phyloP scores from a whole-genome alignment of 306 rosid species.

The Ziziphus jujuba region DNA sequence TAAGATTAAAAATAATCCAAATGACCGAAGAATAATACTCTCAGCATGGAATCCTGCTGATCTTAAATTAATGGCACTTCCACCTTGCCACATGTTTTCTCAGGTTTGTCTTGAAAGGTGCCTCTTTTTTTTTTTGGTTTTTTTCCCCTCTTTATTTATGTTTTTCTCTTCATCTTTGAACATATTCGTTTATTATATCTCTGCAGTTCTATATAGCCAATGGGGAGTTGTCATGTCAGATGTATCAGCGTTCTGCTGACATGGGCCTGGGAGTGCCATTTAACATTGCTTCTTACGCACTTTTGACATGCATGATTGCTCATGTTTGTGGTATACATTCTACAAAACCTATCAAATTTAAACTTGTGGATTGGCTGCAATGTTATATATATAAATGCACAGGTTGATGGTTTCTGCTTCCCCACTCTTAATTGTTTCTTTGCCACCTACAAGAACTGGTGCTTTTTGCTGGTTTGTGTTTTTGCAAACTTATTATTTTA shows the following conservation, averaged over 20 bases:
- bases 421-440: too few species aligned
- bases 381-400: neutral
- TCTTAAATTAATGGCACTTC: slow-evolving; percentile 94
- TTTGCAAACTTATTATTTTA: neutral
- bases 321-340: slow-evolving; percentile 88
- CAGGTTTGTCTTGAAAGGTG: slow-evolving; percentile 52
- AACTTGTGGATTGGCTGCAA: neutral
- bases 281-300: slow-evolving; percentile 94
- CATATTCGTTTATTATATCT: slow-evolving; percentile 2
- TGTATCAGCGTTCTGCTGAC: slow-evolving; percentile 98
- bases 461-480: neutral
- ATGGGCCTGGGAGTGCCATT: slow-evolving; percentile 92
- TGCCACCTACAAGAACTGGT: too few species aligned
- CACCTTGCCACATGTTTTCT: slow-evolving; percentile 95
- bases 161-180: slow-evolving; percentile 7
- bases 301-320: slow-evolving; percentile 94
- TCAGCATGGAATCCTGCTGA: slow-evolving; percentile 96
- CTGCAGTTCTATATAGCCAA: slow-evolving; percentile 88
- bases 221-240: slow-evolving; percentile 92
- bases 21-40: slow-evolving; percentile 84
- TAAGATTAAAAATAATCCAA: slow-evolving; percentile 81
- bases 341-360: slow-evolving; percentile 9
- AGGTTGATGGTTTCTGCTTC: neutral
- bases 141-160: slow-evolving; percentile 3
- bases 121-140: too few species aligned